Conservation (phyloP, 192 early-diverging fungal species). For the Backusella morwellensis region DNA sequence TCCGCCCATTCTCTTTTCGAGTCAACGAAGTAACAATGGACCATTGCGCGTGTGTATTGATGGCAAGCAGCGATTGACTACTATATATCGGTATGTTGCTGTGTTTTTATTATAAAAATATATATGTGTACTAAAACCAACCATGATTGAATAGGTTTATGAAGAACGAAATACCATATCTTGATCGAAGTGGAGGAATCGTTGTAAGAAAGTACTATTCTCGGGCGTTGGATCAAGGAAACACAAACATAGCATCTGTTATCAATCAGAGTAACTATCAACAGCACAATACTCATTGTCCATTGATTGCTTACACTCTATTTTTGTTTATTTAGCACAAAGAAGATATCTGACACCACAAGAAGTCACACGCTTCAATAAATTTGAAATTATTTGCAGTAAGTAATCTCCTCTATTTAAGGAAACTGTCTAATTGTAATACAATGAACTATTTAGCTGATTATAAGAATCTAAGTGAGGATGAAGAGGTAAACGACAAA, state of each 20-base stretch:
- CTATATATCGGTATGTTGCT: neutral
- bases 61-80: constrained; percentile 10
- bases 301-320: neutral
- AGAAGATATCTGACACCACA: neutral
- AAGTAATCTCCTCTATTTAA: neutral
- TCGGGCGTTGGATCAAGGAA: neutral
- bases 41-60: neutral
- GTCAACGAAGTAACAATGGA: neutral
- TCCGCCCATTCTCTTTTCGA: neutral
- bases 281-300: too few relatives aligned
- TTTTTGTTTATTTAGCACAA: neutral
- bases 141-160: neutral
- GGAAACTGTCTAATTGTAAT: neutral
- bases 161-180: constrained; percentile 9
- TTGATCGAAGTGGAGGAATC: neutral
- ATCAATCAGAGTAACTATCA: neutral
- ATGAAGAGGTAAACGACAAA: neutral
- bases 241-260: neutral
- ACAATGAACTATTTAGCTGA: neutral
- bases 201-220: neutral
- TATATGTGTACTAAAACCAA: neutral
- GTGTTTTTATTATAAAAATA: neutral
- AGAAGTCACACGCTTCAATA: neutral
- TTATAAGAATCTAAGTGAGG: neutral
- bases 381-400: constrained; percentile 2